These are phyloP conservation scores for Aspergillus sp. DNA, from an alignment of 2,329 filamentous ascomycete species.

Conservation along the genomic window DNA sequence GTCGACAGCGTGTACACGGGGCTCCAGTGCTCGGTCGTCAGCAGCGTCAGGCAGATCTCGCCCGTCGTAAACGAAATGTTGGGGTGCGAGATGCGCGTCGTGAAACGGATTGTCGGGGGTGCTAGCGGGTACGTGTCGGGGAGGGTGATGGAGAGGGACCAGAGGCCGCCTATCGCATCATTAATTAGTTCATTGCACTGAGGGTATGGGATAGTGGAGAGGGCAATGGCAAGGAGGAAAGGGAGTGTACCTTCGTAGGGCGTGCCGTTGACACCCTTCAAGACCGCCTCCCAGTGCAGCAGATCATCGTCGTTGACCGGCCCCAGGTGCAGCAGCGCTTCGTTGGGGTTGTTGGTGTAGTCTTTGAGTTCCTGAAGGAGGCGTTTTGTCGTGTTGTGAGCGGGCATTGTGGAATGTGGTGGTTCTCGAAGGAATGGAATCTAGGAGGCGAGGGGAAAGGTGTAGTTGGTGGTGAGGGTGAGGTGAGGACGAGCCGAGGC, in stretches of 20 bases:
- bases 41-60: slow-evolving; percentile 89
- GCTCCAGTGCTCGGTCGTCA: slow-evolving; percentile 72
- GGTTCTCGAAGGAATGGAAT: slow-evolving; percentile 5
- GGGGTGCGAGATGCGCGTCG: slow-evolving; percentile 80
- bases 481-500: slow-evolving; percentile 8
- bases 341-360: slow-evolving; percentile 55
- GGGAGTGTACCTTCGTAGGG: slow-evolving; percentile 56
- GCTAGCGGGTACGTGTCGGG: slow-evolving; percentile 74
- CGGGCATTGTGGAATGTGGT: slow-evolving; percentile 19
- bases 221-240: background rate
- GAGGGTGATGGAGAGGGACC: slow-evolving; percentile 75
- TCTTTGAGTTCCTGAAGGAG: slow-evolving; percentile 61
- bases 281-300: slow-evolving; percentile 58
- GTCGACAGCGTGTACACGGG: slow-evolving; percentile 72
- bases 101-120: slow-evolving; percentile 75
- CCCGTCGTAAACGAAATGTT: slow-evolving; percentile 74
- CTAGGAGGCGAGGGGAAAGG: slow-evolving; percentile 2
- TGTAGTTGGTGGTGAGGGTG: background rate
- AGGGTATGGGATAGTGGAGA: too few species aligned
- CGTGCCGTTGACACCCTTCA: slow-evolving; percentile 57
- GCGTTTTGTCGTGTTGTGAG: slow-evolving; percentile 51
- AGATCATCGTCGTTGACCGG: slow-evolving; percentile 57
- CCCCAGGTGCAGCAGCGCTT: slow-evolving; percentile 55
- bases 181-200: too few species aligned
- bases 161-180: slow-evolving; percentile 61